Percentiles rank a stretch among this genome's conserved stretches.
phyloP scores from a whole-genome alignment of 768 basidiomycete species.

The Pholiota microspora region DNA sequence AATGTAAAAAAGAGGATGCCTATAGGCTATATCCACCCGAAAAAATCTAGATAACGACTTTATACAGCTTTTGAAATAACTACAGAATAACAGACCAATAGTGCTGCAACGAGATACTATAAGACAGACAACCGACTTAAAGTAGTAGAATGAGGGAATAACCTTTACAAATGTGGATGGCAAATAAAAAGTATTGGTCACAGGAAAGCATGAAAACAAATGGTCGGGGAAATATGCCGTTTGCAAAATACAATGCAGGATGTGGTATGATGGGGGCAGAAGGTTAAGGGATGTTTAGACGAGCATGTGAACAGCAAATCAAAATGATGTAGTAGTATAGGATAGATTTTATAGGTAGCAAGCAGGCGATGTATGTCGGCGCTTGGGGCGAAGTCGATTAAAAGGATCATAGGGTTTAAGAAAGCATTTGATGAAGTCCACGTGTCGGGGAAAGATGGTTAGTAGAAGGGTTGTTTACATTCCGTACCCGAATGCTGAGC shows the following conservation, averaged over 20 bases:
- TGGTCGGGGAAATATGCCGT: constrained; percentile 57
- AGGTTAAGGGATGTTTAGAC: constrained; percentile 34
- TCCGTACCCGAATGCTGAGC: constrained; percentile 71
- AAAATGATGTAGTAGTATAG: constrained; percentile 37
- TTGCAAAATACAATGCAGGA: constrained; percentile 69
- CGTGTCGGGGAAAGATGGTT: constrained; percentile 20
- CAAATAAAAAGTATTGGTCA: constrained; percentile 41
- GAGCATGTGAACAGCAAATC: constrained; percentile 41
- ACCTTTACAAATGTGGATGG: constrained; percentile 57
- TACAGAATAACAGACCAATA: constrained; percentile 72
- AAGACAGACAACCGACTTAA: constrained; percentile 65
- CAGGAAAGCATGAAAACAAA: constrained; percentile 52
- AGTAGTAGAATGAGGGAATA: constrained; percentile 45
- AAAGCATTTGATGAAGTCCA: constrained; percentile 24
- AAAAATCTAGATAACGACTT: constrained; percentile 45
- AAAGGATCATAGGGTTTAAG: constrained; percentile 39
- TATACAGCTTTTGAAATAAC: constrained; percentile 63
- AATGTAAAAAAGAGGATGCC: too few species aligned
- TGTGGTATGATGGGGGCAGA: constrained; percentile 35
- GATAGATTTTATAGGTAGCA: constrained; percentile 40
- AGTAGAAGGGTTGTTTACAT: constrained; percentile 55
- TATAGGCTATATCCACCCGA: constrained; percentile 18
- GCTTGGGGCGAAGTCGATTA: constrained; percentile 27
- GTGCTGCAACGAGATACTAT: constrained; percentile 62
- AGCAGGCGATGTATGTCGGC: constrained; percentile 15